Evolutionary conservation across 371 early-diverging fungal genomes (phyloP).

Genomic region (Mucor circinelloides): DNA sequence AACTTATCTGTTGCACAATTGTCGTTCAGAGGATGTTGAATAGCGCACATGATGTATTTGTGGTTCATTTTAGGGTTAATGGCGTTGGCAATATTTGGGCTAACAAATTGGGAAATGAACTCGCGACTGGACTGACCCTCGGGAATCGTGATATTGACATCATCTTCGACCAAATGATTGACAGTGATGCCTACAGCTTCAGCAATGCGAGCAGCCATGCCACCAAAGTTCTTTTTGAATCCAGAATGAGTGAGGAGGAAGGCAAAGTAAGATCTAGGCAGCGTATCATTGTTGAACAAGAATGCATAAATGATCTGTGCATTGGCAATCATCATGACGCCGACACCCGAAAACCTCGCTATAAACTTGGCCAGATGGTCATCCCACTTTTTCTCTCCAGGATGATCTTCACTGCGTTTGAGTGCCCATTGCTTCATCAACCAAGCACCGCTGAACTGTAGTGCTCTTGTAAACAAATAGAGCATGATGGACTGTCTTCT

Average conservation of each 20-base stretch:
- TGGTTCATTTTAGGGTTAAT: conserved; percentile 59
- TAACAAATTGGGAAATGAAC: conserved; percentile 54
- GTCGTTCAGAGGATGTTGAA: conserved; percentile 72
- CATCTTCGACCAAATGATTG: conserved; percentile 37
- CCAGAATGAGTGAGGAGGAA: conserved; percentile 73
- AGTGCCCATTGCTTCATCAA: conserved; percentile 66
- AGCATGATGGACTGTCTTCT: conserved; percentile 79
- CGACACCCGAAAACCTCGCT: conserved; percentile 57
- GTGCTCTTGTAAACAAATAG: conserved; percentile 76
- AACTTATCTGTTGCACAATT: conserved; percentile 53
- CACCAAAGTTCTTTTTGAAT: conserved; percentile 54
- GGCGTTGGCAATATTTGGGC: conserved; percentile 58
- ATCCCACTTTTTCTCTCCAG: conserved; percentile 42
- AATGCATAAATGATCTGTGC: conserved; percentile 68
- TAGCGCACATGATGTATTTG: conserved; percentile 68
- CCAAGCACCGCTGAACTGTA: conserved; percentile 75
- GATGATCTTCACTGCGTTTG: conserved; percentile 37
- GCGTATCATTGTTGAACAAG: conserved; percentile 61
- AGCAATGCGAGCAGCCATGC: conserved; percentile 54
- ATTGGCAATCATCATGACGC: conserved; percentile 70
- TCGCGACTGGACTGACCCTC: conserved; percentile 44
- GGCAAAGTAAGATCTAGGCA: conserved; percentile 65
- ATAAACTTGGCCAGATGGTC: conserved; percentile 57
- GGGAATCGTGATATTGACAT: conserved; percentile 46
- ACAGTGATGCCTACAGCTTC: conserved; percentile 46